Evolutionary conservation across 768 basidiomycete species (phyloP).

Genomic region (Cystofilobasidium bisporidii): DNA sequence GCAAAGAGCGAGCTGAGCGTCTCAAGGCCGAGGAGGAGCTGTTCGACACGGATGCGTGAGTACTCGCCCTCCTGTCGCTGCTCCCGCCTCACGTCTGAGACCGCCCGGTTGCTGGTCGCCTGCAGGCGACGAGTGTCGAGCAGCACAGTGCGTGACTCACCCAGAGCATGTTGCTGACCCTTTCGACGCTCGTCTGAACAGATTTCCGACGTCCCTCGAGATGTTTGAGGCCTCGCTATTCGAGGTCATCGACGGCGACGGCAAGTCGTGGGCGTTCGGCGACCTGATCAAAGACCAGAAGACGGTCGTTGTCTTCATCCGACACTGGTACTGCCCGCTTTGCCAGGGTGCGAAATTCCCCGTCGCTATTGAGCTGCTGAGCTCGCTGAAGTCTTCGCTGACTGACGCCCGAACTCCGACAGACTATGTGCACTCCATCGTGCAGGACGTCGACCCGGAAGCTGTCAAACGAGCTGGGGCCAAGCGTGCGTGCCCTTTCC

Average conservation of each 20-base stretch:
- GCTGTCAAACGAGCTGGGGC: constrained; percentile 39
- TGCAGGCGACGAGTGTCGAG: too few species aligned
- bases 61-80: not conserved
- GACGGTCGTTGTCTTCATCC: constrained; percentile 72
- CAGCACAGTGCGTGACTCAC: not conserved
- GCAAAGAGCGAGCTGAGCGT: constrained; percentile 33
- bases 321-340: constrained; percentile 57
- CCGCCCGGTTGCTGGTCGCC: not conserved
- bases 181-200: not conserved
- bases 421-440: constrained; percentile 46
- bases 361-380: not conserved
- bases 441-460: constrained; percentile 46
- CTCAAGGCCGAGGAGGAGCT: constrained; percentile 32
- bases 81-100: not conserved
- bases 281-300: constrained; percentile 48
- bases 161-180: not conserved
- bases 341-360: constrained; percentile 48
- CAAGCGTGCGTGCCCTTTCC: constrained; percentile 23
- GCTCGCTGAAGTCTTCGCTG: not conserved
- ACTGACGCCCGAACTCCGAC: not conserved
- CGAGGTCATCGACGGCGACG: constrained; percentile 58
- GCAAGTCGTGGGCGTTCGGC: constrained; percentile 58
- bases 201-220: constrained; percentile 49
- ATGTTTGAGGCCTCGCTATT: constrained; percentile 55
- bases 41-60: constrained; percentile 34